phyloP scores from a whole-genome alignment of 768 basidiomycete genomes.

The Clitopilus passeckerianus region DNA sequence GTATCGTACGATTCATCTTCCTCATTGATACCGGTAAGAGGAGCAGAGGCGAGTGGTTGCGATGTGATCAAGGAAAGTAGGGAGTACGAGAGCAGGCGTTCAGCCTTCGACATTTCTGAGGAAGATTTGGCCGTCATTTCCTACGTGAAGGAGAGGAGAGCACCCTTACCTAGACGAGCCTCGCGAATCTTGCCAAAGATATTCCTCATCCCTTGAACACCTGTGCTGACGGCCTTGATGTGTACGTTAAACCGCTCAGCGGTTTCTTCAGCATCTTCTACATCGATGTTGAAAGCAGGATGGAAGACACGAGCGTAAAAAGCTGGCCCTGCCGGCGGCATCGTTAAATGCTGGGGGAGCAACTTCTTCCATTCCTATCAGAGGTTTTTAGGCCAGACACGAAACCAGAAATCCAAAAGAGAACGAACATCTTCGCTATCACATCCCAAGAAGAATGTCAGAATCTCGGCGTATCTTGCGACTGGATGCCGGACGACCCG shows the following conservation, averaged over 20 bases:
- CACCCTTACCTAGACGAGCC: slow-evolving; percentile 57
- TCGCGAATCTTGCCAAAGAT: slow-evolving; percentile 62
- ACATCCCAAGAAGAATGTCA: slow-evolving; percentile 75
- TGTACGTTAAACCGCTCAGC: slow-evolving; percentile 63
- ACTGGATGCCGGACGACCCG: slow-evolving; percentile 72
- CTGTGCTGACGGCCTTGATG: slow-evolving; percentile 58
- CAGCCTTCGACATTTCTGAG: slow-evolving; percentile 74
- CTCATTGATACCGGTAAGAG: slow-evolving; percentile 40
- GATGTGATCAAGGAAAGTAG: slow-evolving; percentile 72
- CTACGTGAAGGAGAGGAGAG: not conserved
- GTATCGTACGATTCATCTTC: slow-evolving; percentile 37
- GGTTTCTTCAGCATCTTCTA: slow-evolving; percentile 59
- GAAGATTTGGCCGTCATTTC: not conserved
- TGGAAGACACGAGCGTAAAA: slow-evolving; percentile 82
- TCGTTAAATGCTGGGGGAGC: slow-evolving; percentile 53
- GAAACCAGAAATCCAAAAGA: not conserved
- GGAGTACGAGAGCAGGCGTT: slow-evolving; percentile 68
- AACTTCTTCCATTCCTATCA: slow-evolving; percentile 67
- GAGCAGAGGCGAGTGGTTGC: slow-evolving; percentile 48
- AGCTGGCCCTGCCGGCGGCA: slow-evolving; percentile 63
- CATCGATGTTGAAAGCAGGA: slow-evolving; percentile 79
- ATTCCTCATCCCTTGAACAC: slow-evolving; percentile 62
- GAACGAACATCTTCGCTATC: slow-evolving; percentile 67
- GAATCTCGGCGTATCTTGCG: slow-evolving; percentile 70
- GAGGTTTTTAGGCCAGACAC: not conserved